These are phyloP conservation scores for Dictyostelium intermedium DNA, from an alignment of 78 protist species.

Conservation along the genomic window DNA sequence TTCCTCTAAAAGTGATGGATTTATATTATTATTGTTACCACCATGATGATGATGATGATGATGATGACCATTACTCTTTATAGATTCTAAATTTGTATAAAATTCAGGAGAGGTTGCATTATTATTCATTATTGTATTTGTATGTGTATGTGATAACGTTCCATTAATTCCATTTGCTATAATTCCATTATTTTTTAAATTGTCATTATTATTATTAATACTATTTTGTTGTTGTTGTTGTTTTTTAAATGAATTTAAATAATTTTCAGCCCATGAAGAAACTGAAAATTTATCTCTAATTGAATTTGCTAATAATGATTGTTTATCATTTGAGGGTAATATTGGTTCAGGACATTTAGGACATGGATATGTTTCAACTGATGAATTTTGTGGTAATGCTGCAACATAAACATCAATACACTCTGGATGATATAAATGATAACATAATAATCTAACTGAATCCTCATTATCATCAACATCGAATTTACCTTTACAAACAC, in stretches of 20 bases:
- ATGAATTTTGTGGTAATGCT: slow-evolving; percentile 36
- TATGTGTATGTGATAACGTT: neutral
- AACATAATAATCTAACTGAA: slow-evolving; percentile 50
- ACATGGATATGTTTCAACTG: slow-evolving; percentile 31
- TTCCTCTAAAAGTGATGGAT: slow-evolving; percentile 36
- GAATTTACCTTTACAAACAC: slow-evolving; percentile 50
- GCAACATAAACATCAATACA: slow-evolving; percentile 76
- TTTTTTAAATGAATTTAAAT: neutral
- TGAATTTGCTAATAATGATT: slow-evolving; percentile 9
- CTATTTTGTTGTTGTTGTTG: neutral
- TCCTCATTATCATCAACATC: neutral
- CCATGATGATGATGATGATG: neutral
- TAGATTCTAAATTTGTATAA: neutral
- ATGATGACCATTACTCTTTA: neutral
- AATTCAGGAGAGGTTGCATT: neutral
- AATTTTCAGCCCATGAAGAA: slow-evolving; percentile 33
- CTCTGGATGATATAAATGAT: slow-evolving; percentile 74
- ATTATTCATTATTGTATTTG: neutral
- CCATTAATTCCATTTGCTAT: neutral
- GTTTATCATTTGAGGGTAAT: slow-evolving; percentile 26
- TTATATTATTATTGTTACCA: neutral
- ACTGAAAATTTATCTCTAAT: slow-evolving; percentile 28
- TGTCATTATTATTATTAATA: neutral
- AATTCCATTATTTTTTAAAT: neutral
- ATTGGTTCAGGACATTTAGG: slow-evolving; percentile 60